Percentiles rank a stretch among this genome's conserved stretches.
These are phyloP conservation scores for Cystobasidium tubakii DNA, from an alignment of 768 basidiomycete genomes.

Conservation along the genomic window DNA sequence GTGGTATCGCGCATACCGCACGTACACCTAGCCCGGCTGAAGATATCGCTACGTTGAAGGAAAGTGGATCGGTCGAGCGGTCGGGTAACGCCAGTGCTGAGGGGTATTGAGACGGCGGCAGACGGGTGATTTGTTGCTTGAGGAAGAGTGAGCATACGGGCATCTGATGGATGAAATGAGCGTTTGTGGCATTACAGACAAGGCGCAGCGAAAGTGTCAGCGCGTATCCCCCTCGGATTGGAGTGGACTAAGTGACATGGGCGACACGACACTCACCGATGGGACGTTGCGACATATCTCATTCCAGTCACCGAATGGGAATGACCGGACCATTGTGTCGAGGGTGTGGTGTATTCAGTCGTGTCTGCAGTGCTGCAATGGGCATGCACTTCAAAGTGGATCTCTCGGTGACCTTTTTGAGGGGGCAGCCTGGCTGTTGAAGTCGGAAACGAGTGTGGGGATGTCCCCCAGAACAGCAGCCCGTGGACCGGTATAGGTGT, in stretches of 20 bases:
- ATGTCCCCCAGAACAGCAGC: neutral
- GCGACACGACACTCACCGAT: conserved; percentile 8
- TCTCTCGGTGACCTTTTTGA: too few species aligned
- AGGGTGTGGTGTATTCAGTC: neutral
- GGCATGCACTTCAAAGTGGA: too few species aligned
- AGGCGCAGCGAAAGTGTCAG: neutral
- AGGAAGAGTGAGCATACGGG: conserved; percentile 21
- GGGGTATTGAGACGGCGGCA: conserved; percentile 12
- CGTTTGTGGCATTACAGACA: too few species aligned
- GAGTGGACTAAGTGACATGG: neutral
- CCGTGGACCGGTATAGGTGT: neutral
- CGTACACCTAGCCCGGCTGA: conserved; percentile 77
- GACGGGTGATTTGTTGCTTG: conserved; percentile 19
- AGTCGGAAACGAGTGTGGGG: neutral
- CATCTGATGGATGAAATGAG: neutral
- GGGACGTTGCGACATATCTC: conserved; percentile 35
- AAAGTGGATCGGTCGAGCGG: neutral
- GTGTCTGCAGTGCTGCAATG: too few species aligned
- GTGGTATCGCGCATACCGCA: conserved; percentile 69
- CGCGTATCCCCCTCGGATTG: neutral
- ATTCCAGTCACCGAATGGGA: conserved; percentile 25
- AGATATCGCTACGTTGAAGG: conserved; percentile 48
- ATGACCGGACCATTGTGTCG: conserved; percentile 20
- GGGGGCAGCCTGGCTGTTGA: too few species aligned
- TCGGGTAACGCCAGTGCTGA: conserved; percentile 17